phyloP scores from a whole-genome alignment of 371 early-diverging fungal species.

The Rhizopus sp. region DNA sequence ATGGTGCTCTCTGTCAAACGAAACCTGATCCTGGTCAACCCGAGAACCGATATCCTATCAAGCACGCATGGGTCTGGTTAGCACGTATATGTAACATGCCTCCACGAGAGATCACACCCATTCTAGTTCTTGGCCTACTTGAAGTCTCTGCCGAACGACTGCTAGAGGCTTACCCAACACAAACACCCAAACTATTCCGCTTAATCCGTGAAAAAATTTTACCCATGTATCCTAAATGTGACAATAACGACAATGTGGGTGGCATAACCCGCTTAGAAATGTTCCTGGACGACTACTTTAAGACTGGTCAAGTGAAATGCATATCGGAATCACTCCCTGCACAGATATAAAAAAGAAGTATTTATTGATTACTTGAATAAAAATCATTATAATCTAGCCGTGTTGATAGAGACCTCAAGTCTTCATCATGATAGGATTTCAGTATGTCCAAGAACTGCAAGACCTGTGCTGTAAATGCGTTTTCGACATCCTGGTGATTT shows the following conservation, averaged over 20 bases:
- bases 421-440: slow-evolving; percentile 67
- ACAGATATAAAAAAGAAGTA: not conserved
- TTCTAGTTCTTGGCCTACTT: slow-evolving; percentile 61
- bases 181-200: slow-evolving; percentile 36
- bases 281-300: slow-evolving; percentile 16
- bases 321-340: not conserved
- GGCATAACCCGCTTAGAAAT: slow-evolving; percentile 13
- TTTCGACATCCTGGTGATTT: slow-evolving; percentile 31
- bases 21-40: slow-evolving; percentile 44
- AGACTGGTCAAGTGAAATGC: slow-evolving; percentile 24
- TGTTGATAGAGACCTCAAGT: slow-evolving; percentile 66
- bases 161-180: slow-evolving; percentile 33
- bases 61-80: slow-evolving; percentile 80
- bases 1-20: slow-evolving; percentile 77
- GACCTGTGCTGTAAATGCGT: slow-evolving; percentile 25
- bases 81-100: slow-evolving; percentile 77
- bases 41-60: slow-evolving; percentile 58
- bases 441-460: slow-evolving; percentile 57
- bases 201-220: slow-evolving; percentile 24
- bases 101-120: slow-evolving; percentile 73
- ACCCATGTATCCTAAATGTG: slow-evolving; percentile 1
- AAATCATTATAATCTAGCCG: slow-evolving; percentile 83
- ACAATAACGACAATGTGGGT: slow-evolving; percentile 8
- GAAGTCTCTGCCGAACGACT: slow-evolving; percentile 52
- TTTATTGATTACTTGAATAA: slow-evolving; percentile 36